A percentile compares a stretch with the other conserved stretches of the same genome.
Conservation (phyloP, 768 basidiomycete genomes). For the Leccinum sublutescens region DNA sequence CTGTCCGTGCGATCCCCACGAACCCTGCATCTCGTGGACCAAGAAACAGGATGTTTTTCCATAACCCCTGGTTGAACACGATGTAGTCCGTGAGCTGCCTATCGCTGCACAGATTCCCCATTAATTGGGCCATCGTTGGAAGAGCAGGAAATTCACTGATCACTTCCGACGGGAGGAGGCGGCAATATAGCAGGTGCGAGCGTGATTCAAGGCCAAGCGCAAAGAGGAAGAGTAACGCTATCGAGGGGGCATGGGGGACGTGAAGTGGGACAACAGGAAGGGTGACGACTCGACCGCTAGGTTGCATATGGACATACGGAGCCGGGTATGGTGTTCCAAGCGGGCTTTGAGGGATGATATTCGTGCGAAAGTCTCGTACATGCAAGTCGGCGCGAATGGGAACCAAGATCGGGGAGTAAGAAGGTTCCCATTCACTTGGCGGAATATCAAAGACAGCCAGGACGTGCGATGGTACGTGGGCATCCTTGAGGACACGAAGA, state of each 20-base stretch:
- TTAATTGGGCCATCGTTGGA: conserved; percentile 52
- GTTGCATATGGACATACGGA: conserved; percentile 22
- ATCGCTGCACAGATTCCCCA: conserved; percentile 42
- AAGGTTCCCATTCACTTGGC: conserved; percentile 27
- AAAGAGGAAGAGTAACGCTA: conserved; percentile 59
- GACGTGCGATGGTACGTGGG: conserved; percentile 55
- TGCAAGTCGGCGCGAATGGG: conserved; percentile 54
- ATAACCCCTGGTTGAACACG: conserved; percentile 56
- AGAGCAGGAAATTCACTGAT: conserved; percentile 62
- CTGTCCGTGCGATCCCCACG: conserved; percentile 50
- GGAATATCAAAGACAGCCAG: conserved; percentile 45
- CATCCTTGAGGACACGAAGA: conserved; percentile 45
- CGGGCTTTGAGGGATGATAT: conserved; percentile 34
- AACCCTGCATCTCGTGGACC: conserved; percentile 46
- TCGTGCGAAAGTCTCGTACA: conserved; percentile 36
- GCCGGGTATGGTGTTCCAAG: conserved; percentile 36
- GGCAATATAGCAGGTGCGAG: conserved; percentile 45
- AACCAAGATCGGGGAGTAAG: conserved; percentile 43
- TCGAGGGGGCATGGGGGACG: conserved; percentile 53
- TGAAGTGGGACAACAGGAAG: conserved; percentile 49
- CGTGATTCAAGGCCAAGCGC: conserved; percentile 53
- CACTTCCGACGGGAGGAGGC: conserved; percentile 50
- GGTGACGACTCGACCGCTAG: conserved; percentile 37
- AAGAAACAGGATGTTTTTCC: conserved; percentile 61
- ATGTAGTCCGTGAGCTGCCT: conserved; percentile 32